Conservation (phyloP, 2,329 filamentous ascomycete genomes). For the Truncatella angustata region DNA sequence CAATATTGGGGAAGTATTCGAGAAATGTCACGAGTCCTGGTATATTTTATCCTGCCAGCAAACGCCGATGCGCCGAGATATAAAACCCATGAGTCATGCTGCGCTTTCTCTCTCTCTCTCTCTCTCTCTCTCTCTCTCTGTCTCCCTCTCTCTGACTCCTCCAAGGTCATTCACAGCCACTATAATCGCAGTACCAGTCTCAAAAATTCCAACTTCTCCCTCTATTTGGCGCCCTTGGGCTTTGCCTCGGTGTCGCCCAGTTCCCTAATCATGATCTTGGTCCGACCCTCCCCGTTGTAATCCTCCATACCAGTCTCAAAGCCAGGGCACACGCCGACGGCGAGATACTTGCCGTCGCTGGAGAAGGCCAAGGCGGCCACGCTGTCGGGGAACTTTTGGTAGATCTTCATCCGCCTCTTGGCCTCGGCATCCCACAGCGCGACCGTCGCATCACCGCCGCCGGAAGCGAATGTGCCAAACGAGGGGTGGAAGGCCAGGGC, state of each 20-base stretch:
- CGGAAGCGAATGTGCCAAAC: conserved; percentile 82
- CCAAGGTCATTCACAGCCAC: too few species aligned
- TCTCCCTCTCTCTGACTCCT: background rate
- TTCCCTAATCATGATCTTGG: conserved; percentile 79
- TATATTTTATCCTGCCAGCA: conserved; percentile 7
- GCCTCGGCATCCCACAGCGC: conserved; percentile 89
- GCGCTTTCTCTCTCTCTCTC: background rate
- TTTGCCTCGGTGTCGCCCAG: conserved; percentile 85
- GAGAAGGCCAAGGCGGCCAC: conserved; percentile 78
- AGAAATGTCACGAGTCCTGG: conserved; percentile 3
- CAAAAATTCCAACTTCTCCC: background rate
- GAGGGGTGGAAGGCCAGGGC: conserved; percentile 84
- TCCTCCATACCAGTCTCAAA: conserved; percentile 88
- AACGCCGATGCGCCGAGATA: conserved; percentile 12
- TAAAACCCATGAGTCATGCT: background rate
- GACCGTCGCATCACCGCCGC: conserved; percentile 88
- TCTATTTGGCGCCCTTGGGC: conserved; percentile 71
- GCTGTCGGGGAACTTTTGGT: conserved; percentile 78
- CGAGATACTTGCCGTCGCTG: conserved; percentile 72
- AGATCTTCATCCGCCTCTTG: conserved; percentile 86
- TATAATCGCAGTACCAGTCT: background rate
- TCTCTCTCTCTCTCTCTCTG: background rate
- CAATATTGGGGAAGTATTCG: too few species aligned
- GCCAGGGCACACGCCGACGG: conserved; percentile 78
- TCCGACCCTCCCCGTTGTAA: conserved; percentile 67